Percentiles rank a stretch among this genome's conserved stretches.
These are phyloP conservation scores for Colletotrichum costaricense DNA, from an alignment of 2,329 filamentous ascomycete species.

Conservation along the genomic window DNA sequence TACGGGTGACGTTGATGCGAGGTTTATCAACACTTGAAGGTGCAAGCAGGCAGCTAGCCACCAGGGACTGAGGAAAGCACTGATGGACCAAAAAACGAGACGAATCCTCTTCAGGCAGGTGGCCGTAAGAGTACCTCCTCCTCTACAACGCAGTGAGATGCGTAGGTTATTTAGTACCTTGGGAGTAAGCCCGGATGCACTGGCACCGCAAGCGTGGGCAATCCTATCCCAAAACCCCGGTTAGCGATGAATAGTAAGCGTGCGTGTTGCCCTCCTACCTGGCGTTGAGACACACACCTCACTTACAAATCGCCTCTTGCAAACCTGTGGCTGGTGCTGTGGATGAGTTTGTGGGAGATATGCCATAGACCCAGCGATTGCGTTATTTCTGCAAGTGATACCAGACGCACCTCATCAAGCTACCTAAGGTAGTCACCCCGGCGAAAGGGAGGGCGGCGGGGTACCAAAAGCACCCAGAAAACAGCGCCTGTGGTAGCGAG, in stretches of 20 bases:
- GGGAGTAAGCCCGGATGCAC: slow-evolving; percentile 15
- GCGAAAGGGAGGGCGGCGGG: neutral
- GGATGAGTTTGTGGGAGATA: neutral
- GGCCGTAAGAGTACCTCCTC: neutral
- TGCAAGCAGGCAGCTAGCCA: neutral
- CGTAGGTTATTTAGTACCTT: neutral
- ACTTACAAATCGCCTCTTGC: neutral
- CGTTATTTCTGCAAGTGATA: slow-evolving; percentile 23
- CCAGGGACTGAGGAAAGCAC: neutral
- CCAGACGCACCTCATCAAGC: neutral
- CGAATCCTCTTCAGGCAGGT: slow-evolving; percentile 13
- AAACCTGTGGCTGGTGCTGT: neutral
- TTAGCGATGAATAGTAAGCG: too few species aligned
- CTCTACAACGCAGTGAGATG: neutral
- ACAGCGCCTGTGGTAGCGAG: neutral
- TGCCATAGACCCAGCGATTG: slow-evolving; percentile 28
- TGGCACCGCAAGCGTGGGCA: neutral
- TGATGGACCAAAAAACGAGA: neutral
- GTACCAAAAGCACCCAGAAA: neutral
- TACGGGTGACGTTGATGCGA: neutral
- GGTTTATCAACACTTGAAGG: neutral
- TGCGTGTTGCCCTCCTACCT: too few species aligned
- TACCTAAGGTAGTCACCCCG: neutral
- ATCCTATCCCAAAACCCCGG: too few species aligned
- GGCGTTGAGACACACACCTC: neutral